These are phyloP conservation scores for Alopecurus myosuroides DNA, from an alignment of 176 grass and related monocot species.

Conservation along the genomic window DNA sequence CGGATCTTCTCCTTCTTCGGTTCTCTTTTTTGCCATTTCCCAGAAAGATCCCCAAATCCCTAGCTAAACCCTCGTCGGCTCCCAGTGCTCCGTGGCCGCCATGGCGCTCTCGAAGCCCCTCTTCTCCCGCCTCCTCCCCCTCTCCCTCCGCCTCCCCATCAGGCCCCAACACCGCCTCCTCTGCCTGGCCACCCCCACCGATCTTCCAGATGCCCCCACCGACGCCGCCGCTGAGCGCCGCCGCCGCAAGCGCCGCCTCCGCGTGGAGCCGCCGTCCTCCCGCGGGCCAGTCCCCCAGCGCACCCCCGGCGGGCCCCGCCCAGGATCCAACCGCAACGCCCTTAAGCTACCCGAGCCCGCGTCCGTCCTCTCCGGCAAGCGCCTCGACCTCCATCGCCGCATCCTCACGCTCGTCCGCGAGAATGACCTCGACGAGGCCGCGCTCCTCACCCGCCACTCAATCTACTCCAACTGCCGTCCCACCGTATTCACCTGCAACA, in stretches of 20 bases:
- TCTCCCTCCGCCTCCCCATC: conserved; percentile 38
- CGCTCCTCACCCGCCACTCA: conserved; percentile 85
- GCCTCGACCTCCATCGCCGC: conserved; percentile 78
- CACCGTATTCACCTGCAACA: conserved; percentile 84
- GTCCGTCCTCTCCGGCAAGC: conserved; percentile 64
- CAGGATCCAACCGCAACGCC: conserved; percentile 53
- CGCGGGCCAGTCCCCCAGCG: conserved; percentile 45
- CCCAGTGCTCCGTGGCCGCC: conserved; percentile 14
- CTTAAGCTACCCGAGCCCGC: conserved; percentile 82
- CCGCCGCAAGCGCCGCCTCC: conserved; percentile 59
- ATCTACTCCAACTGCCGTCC: conserved; percentile 98
- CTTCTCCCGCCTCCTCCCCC: conserved; percentile 26
- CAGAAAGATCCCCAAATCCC: conserved; percentile 21
- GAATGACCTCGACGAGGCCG: conserved; percentile 89
- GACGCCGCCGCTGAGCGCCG: conserved; percentile 53
- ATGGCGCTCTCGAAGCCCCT: conserved; percentile 50
- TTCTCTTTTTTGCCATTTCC: neutral
- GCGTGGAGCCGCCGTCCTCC: conserved; percentile 47
- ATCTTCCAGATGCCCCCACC: conserved; percentile 13
- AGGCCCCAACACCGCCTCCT: conserved; percentile 30
- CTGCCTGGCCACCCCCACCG: conserved; percentile 17
- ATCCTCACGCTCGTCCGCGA: conserved; percentile 73
- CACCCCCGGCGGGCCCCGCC: conserved; percentile 31
- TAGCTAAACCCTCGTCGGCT: conserved; percentile 33
- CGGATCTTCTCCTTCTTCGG: neutral